A percentile compares a stretch with the other conserved stretches of the same genome.
Evolutionary conservation across 192 early-diverging fungal genomes (phyloP).

Genomic region (Mortierella antarctica): DNA sequence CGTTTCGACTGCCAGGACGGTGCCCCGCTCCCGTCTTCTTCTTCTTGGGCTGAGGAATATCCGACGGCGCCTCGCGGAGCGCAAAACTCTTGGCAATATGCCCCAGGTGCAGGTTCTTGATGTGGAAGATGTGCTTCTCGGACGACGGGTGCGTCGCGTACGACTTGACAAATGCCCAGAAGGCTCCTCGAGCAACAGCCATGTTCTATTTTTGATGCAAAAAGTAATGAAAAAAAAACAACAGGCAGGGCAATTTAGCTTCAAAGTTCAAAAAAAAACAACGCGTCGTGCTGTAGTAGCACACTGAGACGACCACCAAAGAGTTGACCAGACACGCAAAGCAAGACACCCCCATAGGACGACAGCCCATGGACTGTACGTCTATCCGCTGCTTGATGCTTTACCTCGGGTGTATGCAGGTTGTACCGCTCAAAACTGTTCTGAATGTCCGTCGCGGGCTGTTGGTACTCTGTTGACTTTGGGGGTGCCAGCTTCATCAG

Average conservation of each 20-base stretch:
- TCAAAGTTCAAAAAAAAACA: conserved; percentile 14
- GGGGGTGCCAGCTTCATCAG: conserved; percentile 66
- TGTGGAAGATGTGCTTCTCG: conserved; percentile 94
- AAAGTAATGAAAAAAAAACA: conserved; percentile 19
- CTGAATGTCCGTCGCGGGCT: conserved; percentile 62
- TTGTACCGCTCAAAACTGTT: conserved; percentile 78
- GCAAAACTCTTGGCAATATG: conserved; percentile 97
- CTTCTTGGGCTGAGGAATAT: conserved; percentile 62
- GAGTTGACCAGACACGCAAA: neutral
- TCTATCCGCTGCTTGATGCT: neutral
- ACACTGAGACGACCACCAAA: neutral
- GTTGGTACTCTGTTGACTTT: conserved; percentile 64
- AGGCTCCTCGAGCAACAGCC: conserved; percentile 83
- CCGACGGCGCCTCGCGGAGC: conserved; percentile 91
- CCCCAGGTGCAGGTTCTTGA: conserved; percentile 94
- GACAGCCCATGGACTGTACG: neutral
- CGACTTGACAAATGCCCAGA: conserved; percentile 87
- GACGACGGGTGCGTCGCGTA: conserved; percentile 92
- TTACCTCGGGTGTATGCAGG: conserved; percentile 70
- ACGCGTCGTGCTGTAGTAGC: neutral
- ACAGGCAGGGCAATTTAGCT: neutral
- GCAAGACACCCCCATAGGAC: neutral
- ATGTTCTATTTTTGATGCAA: conserved; percentile 54
- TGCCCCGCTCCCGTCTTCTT: conserved; percentile 25
- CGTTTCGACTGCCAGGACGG: conserved; percentile 17